Evolutionary conservation across 2,329 filamentous ascomycete species (phyloP), one percentile per base, ranked within the genome.

Genomic region (Trichoderma pleuroti): DNA sequence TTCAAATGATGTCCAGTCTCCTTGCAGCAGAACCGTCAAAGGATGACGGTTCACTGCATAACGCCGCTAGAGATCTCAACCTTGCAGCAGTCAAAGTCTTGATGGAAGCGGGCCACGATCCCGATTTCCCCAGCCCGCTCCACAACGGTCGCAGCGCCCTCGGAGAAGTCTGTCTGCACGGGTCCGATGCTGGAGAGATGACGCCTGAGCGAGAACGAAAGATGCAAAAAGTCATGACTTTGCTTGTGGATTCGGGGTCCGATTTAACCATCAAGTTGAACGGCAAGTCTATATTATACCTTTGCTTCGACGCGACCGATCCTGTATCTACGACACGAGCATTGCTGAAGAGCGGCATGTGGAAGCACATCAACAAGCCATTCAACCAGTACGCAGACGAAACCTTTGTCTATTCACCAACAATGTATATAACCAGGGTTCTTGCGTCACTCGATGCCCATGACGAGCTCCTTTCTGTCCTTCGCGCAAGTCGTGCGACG

Each of bases 41-140:
- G 54, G 88, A 92, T 70, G 90, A 92, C 71, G 89, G 90, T 0
- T 91, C 88, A 1, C 81, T 92, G 4, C 90, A 92, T 74, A 89
- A 91, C 72, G 88, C 89, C 4, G 86, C 89, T 0, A 82, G 87
- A 14, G 84, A 86, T 60, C 81, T 92, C 24, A 88, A 91, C 73
- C 73, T 89, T 0, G 79, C 85, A 14, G 86, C 85, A 1, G 86
- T 90, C 72, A 82, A 84, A 63, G 81, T 88, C 2, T 81, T 92
- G 2, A 79, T 91, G 6, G 81, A 89, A 59, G 81, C 86, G 72
- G 87, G 86, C 2, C 90, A 92, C 71, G 86, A 90, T 18, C 83
- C 88, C 0, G 89, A 91, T 75, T 91, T 90, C 69, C 89, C 90
- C 0, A 91, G 87, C 66, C 84, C 86, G 4, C 80, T 89, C 1